Conservation (phyloP, 2,329 filamentous ascomycete species). For the Lojkania enalia region DNA sequence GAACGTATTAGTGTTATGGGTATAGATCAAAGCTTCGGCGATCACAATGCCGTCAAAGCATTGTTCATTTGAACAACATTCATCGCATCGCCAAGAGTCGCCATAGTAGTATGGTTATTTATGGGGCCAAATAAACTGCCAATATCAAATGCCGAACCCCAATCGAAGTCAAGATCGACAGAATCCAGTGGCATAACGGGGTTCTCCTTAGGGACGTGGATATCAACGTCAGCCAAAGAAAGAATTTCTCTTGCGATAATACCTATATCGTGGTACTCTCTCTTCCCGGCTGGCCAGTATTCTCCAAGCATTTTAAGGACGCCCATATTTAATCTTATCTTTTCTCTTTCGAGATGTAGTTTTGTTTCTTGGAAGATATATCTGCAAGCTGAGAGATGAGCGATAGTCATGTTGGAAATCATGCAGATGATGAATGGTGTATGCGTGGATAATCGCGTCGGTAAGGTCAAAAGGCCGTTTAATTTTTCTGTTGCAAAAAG, state of each 20-base stretch:
- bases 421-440: constrained; percentile 36
- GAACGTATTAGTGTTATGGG: no score
- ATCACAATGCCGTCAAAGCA: not conserved
- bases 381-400: constrained; percentile 28
- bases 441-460: constrained; percentile 22
- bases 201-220: constrained; percentile 11
- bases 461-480: constrained; percentile 26
- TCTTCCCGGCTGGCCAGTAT: constrained; percentile 21
- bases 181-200: constrained; percentile 13
- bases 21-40: no score
- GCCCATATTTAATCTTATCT: constrained; percentile 31
- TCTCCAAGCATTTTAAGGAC: constrained; percentile 27
- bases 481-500: constrained; percentile 23
- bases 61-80: not conserved
- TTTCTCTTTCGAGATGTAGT: constrained; percentile 23
- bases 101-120: no score
- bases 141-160: constrained; percentile 17
- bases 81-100: not conserved
- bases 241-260: constrained; percentile 25
- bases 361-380: constrained; percentile 26
- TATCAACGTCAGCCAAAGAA: constrained; percentile 18
- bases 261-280: constrained; percentile 22
- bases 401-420: constrained; percentile 30
- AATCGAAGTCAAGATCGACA: constrained; percentile 21
- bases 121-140: constrained; percentile 6